These are phyloP conservation scores for Hapsidospora chrysogenum DNA, from an alignment of 495 filamentous ascomycete species.

Conservation along the genomic window DNA sequence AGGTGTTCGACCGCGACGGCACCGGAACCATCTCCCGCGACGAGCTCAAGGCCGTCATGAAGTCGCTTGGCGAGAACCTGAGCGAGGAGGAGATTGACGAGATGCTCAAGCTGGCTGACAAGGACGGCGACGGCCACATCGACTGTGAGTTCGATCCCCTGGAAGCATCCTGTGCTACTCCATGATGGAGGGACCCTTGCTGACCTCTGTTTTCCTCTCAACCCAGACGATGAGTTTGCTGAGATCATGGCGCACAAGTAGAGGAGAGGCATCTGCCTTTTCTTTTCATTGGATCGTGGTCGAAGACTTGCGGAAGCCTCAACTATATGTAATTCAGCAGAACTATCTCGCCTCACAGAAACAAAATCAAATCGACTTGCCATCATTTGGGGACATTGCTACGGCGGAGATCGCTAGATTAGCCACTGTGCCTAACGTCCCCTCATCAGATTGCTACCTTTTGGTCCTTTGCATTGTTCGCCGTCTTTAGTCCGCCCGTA, in stretches of 20 bases:
- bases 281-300: too few species aligned
- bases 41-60: constrained; percentile 27
- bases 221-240: constrained; percentile 80
- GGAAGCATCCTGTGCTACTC: background rate
- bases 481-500: too few species aligned
- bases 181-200: background rate
- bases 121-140: constrained; percentile 28
- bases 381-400: too few species aligned
- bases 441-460: too few species aligned
- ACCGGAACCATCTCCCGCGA: constrained; percentile 28
- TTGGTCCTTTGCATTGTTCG: too few species aligned
- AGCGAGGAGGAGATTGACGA: constrained; percentile 29
- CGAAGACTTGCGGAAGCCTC: too few species aligned
- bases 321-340: too few species aligned
- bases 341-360: too few species aligned
- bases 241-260: constrained; percentile 49
- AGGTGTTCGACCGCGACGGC: constrained; percentile 31
- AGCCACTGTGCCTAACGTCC: too few species aligned
- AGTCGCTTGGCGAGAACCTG: constrained; percentile 27
- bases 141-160: constrained; percentile 21
- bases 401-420: too few species aligned
- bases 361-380: too few species aligned
- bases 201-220: constrained; percentile 7
- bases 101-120: constrained; percentile 30
- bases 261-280: too few species aligned